Evolutionary conservation across 345 rosid species (phyloP).

Genomic region (Eucalyptus pauciflora): DNA sequence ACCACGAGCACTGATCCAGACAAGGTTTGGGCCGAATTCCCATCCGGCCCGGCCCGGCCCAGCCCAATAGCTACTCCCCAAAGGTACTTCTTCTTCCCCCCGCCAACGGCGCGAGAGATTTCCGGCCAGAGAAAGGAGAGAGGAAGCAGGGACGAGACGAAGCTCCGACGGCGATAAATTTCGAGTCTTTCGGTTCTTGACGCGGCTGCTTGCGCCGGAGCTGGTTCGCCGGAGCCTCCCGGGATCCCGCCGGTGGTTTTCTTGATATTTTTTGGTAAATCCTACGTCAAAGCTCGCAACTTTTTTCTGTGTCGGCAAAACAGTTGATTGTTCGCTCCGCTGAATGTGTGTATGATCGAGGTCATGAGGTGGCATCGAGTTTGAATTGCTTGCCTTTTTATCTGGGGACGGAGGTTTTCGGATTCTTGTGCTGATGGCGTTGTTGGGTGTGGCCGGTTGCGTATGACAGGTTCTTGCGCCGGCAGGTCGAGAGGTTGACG

Average conservation of each 20-base stretch:
- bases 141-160: neutral
- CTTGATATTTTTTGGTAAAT: neutral
- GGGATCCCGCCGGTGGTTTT: neutral
- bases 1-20: accelerated
- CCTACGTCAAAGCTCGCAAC: neutral
- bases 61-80: neutral
- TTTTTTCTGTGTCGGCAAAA: neutral
- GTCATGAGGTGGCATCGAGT: neutral
- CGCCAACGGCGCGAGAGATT: neutral
- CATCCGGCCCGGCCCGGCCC: neutral
- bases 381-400: neutral
- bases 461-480: neutral
- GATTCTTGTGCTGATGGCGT: neutral
- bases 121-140: neutral
- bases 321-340: neutral
- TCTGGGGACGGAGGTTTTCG: neutral
- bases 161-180: neutral
- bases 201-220: neutral
- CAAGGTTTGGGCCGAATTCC: accelerated
- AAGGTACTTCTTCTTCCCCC: neutral
- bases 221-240: neutral
- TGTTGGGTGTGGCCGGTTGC: neutral
- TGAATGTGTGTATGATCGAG: neutral
- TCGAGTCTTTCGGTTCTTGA: neutral
- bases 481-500: neutral